Conservation (phyloP, 1,139 yeast genomes). For the Saccharomyces hybrid region DNA sequence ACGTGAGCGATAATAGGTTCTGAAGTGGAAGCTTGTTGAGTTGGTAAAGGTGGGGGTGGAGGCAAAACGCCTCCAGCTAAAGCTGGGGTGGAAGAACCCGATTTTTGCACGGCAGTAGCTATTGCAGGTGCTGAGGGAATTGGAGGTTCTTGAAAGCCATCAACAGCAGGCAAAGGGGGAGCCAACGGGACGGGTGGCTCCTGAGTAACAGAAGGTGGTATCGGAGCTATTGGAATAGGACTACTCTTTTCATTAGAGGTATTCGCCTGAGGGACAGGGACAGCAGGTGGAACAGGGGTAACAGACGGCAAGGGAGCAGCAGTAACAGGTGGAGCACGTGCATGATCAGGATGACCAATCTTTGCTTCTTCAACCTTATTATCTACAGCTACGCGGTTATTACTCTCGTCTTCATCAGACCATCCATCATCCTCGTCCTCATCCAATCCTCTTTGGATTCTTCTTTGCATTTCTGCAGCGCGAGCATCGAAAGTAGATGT, state of each 20-base stretch:
- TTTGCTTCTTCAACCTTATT: slow-evolving; percentile 13
- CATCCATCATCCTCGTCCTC: slow-evolving; percentile 47
- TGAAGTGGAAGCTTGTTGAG: neutral
- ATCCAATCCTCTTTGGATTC: slow-evolving; percentile 51
- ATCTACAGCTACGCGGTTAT: slow-evolving; percentile 33
- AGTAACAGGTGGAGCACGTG: slow-evolving; percentile 42
- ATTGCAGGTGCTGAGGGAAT: slow-evolving; percentile 20
- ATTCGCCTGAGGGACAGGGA: slow-evolving; percentile 7
- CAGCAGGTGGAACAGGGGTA: slow-evolving; percentile 29
- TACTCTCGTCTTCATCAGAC: slow-evolving; percentile 47
- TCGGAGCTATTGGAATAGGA: slow-evolving; percentile 31
- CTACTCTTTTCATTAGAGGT: slow-evolving; percentile 1
- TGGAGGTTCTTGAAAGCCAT: slow-evolving; percentile 8
- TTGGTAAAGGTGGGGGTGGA: slow-evolving; percentile 29
- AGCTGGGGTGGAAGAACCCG: neutral
- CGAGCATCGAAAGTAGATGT: slow-evolving; percentile 41
- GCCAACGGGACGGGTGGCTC: slow-evolving; percentile 36
- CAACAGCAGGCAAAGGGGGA: slow-evolving; percentile 10
- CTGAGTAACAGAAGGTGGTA: slow-evolving; percentile 15
- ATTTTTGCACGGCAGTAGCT: slow-evolving; percentile 6
- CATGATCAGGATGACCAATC: neutral
- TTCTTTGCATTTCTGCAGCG: slow-evolving; percentile 58
- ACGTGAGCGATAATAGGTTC: neutral
- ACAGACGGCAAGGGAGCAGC: slow-evolving; percentile 36
- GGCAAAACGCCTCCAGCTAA: slow-evolving; percentile 8